Evolutionary conservation across 2,329 filamentous ascomycete species (phyloP), one percentile per base, ranked within the genome.

Genomic region (Sporothrix luriei): DNA sequence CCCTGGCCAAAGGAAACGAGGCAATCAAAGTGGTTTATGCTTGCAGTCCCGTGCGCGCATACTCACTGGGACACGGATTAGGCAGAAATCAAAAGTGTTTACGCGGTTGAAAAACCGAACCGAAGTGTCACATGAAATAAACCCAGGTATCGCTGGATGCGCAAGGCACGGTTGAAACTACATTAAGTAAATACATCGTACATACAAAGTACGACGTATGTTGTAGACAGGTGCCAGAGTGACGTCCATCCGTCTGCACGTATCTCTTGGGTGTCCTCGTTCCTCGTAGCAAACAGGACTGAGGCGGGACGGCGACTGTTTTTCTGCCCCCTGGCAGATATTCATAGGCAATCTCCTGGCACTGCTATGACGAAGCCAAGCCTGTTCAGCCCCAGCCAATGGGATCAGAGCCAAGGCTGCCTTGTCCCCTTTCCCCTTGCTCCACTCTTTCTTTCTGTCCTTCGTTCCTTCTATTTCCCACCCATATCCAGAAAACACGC

Each of bases 391-490:
- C 40, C 54, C 26, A 40, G 66, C 66, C 66, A 68, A 68, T 68
- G 40, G 66, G 66, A 29, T 24, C n/a, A 7, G 24, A 46, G 51
- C 65, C 51, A 67, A 55, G 51, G 43, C n/a, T 51, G 38, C 40
- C 57, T 46, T n/a, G 57, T 62, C 38, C 51, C 49, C 33, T 43
- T 54, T 43, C n/a, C 38, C 40, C 48, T 52, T 48, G 13, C 13
- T 69, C 68, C 49, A 64, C 59, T 64, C 38, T 13, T 64, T 64
- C 46, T 62, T 61, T 59, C n/a, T 43, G 48, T 21, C 59, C 67
- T 62, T 64, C 59, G 49, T 66, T 66, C 62, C 62, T 69, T 69
- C 66, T 40, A 57, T 68, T 68, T 59, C 54, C 68, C 52, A 66
- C 38, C 68, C 33, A 55, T 21, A 59, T 33, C 61, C 6, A 14